Base-by-base conservation (phyloP, 257 asterid species). In the Solanum virginianum region DNA sequence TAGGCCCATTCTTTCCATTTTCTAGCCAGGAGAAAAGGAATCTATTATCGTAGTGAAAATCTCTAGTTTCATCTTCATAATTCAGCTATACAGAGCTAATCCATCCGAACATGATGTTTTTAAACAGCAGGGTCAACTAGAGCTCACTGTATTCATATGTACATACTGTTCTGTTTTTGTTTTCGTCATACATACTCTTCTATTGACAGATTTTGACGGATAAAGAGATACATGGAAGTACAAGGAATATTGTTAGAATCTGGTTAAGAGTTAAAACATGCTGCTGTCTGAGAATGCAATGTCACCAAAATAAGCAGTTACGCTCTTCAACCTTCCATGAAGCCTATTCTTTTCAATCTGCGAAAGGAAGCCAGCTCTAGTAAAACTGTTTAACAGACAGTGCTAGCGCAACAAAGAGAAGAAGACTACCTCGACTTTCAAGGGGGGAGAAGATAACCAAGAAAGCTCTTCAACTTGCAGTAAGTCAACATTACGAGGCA, bases 361-460 rank as follows among this genome's bases (percentile, higher is more conserved):
- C 86, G 85, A n/a, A 72, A 11, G 71, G 80, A 66, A 87, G 32
- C 29, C 43, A 16, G 82, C 17, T 79, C 49, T 79, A 29, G 66
- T 53, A 17, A 29, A 79, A 63, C 80, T 54, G 66, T 16, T 55
- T 56, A 86, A 12, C 41, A 82, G 36, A 20, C 36, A 11, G 70
- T 63, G 86, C 10, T 70, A 84, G 18, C 5, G 12, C 45, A 47
- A 1, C 43, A 7, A 47, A 49, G 81, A 70, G 81, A 84, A 54
- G 2, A 13, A 54, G 47, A 79, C 8, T 88, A 95, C 98, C 95
- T 93, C 91, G 4, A 90, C 51, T 77, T 90, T 89, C 86, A 94
- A 85, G 56, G 98, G 98, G 59, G 98, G 98, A 83, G 97, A 92
- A 53, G 95, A 92, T 82, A 94, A 77, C 98, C 98, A 95, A 12